These are phyloP conservation scores for Sclerotiophoma versabilis DNA, from an alignment of 2,329 filamentous ascomycete species.

Conservation along the genomic window DNA sequence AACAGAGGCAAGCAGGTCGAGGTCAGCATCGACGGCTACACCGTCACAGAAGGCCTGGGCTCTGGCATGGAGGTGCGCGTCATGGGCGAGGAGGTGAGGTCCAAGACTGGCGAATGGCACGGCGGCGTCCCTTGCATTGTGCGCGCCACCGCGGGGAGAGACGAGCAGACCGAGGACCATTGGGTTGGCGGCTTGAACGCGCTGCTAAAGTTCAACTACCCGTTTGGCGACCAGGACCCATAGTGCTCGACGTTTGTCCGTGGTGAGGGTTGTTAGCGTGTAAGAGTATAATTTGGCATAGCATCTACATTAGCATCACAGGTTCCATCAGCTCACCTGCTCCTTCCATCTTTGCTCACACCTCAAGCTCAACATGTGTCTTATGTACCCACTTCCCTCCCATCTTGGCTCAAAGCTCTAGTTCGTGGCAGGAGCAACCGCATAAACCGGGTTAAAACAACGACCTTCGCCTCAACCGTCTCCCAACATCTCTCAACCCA, in stretches of 20 bases:
- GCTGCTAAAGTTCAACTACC: slow-evolving; percentile 95
- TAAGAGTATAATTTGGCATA: background rate
- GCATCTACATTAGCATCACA: no score
- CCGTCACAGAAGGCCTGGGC: slow-evolving; percentile 52
- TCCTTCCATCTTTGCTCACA: background rate
- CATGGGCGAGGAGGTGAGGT: slow-evolving; percentile 77
- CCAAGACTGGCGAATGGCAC: slow-evolving; percentile 60
- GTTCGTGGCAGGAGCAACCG: background rate
- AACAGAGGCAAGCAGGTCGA: slow-evolving; percentile 59
- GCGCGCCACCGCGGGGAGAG: slow-evolving; percentile 57
- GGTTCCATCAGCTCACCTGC: background rate
- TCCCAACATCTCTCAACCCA: background rate
- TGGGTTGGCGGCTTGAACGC: slow-evolving; percentile 97
- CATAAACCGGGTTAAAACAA: background rate
- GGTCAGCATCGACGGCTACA: slow-evolving; percentile 58
- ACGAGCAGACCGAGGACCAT: slow-evolving; percentile 74
- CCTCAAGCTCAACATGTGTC: background rate
- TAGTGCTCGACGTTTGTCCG: slow-evolving; percentile 1
- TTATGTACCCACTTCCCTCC: background rate
- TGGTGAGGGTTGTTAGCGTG: background rate
- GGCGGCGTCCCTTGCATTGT: slow-evolving; percentile 94
- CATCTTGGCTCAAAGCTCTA: background rate
- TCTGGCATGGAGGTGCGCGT: slow-evolving; percentile 77
- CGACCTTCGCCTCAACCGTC: background rate
- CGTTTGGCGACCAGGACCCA: slow-evolving; percentile 73